Evolutionary conservation across 305 asterid genomes (phyloP), one percentile per base, ranked within the genome.

Genomic region (Vinca major): DNA sequence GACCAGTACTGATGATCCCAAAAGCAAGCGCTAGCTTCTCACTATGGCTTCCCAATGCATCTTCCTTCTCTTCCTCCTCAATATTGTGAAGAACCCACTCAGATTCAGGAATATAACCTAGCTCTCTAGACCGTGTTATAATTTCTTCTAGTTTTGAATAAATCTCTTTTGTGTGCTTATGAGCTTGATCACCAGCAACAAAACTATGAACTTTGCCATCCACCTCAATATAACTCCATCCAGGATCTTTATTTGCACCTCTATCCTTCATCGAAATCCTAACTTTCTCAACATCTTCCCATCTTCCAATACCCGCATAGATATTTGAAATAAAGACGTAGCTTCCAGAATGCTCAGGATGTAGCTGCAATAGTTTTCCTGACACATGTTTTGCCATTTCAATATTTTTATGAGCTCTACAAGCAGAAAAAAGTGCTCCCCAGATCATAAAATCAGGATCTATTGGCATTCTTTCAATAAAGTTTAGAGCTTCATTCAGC

Each of bases 351-450:
- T 82, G 86, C 54, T 77, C 71, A 49, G 86, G 82, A 58, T 72
- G 74, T 43, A 82, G 82, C 78, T 74, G 68, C 66, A 74, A 75
- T 60, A 82, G 79, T 78, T 75, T 72, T 68, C 75, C 61, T 6
- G 80, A 65, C 36, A 73, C 80, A 60, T 63, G 64, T 72, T 74
- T 67, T 72, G 84, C 84, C 78, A 79, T 72, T 67, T 79, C 84
- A 48, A 80, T 60, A 52, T 79, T 82, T 74, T 77, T 82, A 74
- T 72, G 80, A 74, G 80, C 77, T 67, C 79, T 76, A 60, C 84
- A 82, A 69, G 86, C 84, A 69, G 79, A 77, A 77, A 82, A 82
- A 7, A 82, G 84, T 47, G 82, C 71, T 47, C 84, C 86, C 86
- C 84, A 82, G 52, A 72, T 73, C 37, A 82, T 82, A 62, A 45